Conservation (phyloP, 805 yeast genomes). For the Zygoascus ofunaensis region DNA sequence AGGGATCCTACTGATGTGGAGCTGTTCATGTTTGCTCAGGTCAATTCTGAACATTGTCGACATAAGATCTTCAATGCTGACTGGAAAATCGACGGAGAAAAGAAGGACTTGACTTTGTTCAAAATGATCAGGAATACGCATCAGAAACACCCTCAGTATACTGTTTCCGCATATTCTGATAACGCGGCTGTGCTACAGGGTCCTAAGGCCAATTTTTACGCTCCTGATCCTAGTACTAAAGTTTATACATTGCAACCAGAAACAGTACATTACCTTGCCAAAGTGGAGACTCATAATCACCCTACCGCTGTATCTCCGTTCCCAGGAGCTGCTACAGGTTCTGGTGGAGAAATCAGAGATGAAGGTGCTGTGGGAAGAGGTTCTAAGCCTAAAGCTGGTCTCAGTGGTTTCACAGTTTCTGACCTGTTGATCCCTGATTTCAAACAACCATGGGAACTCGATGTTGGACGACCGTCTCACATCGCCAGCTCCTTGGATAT, state of each 20-base stretch:
- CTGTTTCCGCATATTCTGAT: slow-evolving; percentile 91
- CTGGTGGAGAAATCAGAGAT: slow-evolving; percentile 99
- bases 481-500: slow-evolving; percentile 89
- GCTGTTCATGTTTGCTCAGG: slow-evolving; percentile 98
- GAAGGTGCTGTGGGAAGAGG: slow-evolving; percentile 99
- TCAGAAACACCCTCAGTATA: slow-evolving; percentile 63
- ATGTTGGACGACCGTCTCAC: slow-evolving; percentile 84
- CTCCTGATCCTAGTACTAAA: slow-evolving; percentile 67
- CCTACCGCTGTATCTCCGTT: slow-evolving; percentile 99
- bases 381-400: slow-evolving; percentile 92
- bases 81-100: slow-evolving; percentile 86
- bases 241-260: slow-evolving; percentile 71
- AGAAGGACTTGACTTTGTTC: slow-evolving; percentile 68
- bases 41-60: slow-evolving; percentile 98
- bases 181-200: slow-evolving; percentile 96
- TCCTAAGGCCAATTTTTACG: slow-evolving; percentile 60
- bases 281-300: slow-evolving; percentile 98
- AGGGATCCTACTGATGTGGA: slow-evolving; percentile 98
- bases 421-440: slow-evolving; percentile 80
- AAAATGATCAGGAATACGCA: slow-evolving; percentile 96
- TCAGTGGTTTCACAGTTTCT: slow-evolving; percentile 85
- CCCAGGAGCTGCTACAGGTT: slow-evolving; percentile 99
- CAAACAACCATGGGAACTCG: slow-evolving; percentile 91
- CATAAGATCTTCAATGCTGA: slow-evolving; percentile 98
- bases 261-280: slow-evolving; percentile 77